Percentiles rank a stretch among this genome's conserved stretches.
These are phyloP conservation scores for Exophiala xenobiotica DNA, from an alignment of 2,329 filamentous ascomycete species.

Conservation along the genomic window DNA sequence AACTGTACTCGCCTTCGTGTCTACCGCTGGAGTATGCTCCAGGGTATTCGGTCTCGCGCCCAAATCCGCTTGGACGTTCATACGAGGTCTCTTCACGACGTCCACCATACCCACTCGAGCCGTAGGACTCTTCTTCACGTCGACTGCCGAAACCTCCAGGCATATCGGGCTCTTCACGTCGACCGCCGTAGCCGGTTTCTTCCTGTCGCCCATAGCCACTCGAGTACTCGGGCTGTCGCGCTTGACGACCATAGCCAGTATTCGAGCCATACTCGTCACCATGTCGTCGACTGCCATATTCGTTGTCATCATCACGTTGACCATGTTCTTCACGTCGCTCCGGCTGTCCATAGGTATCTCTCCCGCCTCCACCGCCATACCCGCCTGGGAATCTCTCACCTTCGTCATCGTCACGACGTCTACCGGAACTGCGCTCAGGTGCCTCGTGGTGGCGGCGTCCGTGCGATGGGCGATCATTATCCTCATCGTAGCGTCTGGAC, in stretches of 20 bases:
- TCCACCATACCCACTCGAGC: neutral
- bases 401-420: slow-evolving; percentile 13
- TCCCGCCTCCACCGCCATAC: slow-evolving; percentile 4
- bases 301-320: slow-evolving; percentile 21
- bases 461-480: slow-evolving; percentile 16
- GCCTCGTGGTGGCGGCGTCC: slow-evolving; percentile 24
- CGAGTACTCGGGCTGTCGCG: neutral
- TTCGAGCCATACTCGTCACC: slow-evolving; percentile 10
- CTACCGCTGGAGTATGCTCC: neutral
- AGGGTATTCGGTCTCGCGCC: neutral
- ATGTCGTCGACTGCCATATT: slow-evolving; percentile 25
- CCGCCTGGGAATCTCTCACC: slow-evolving; percentile 9
- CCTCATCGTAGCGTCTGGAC: slow-evolving; percentile 23
- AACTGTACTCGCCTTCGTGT: neutral
- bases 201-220: neutral
- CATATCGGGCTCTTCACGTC: slow-evolving; percentile 2
- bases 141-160: neutral
- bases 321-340: slow-evolving; percentile 13
- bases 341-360: slow-evolving; percentile 2
- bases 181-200: slow-evolving; percentile 1
- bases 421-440: slow-evolving; percentile 1
- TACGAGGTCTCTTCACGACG: slow-evolving; percentile 1
- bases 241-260: slow-evolving; percentile 5
- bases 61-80: neutral
- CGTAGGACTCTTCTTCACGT: neutral